Evolutionary conservation across 2,329 filamentous ascomycete species (phyloP), one percentile per base, ranked within the genome.

Genomic region (Penicillium frequentans): DNA sequence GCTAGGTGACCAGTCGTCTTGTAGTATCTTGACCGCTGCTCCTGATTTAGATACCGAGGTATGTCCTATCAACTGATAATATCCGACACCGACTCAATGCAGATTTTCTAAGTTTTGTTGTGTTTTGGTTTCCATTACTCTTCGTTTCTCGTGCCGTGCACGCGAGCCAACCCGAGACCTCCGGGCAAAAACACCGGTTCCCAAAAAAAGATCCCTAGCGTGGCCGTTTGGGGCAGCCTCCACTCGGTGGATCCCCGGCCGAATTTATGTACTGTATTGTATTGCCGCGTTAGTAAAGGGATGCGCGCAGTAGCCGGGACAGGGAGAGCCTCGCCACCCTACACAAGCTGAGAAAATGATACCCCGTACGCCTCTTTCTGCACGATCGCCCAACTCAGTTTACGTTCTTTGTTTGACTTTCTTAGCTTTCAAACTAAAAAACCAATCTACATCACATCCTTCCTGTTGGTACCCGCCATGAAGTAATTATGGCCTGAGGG

Each of bases 161-260:
- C 49, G 49, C 49, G 49, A 52, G 49, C 49, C 29, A 44, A 55
- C 27, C 64, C 61, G 64, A 63, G 56, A 45, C 43, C 49, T 60
- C 61, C 64, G 57, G 52, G 19, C 48, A 44, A 59, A 47, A 65
- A 64, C 63, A 64, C 60, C 60, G 62, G 60, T 50, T 60, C 55
- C 62, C 55, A 62, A 61, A 64, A 64, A 54, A 60, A 61, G 55
- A 58, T 62, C 58, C 60, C 62, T 66, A 66, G 62, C 62, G 64
- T 56, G 54, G 52, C 58, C 64, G 61, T 66, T 66, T 58, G 46
- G 45, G 49, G 52, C 57, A 47, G 54, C 44, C 50, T 21, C 53
- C 54, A 57, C 52, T 49, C 0, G 11, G 56, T 64, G 63, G 63
- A 52, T 47, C 54, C 47, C 35, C 37, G 14, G 49, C 26, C 48